Base-by-base conservation (phyloP, 495 filamentous ascomycete genomes). In the Friedmanniomyces endolithicus region DNA sequence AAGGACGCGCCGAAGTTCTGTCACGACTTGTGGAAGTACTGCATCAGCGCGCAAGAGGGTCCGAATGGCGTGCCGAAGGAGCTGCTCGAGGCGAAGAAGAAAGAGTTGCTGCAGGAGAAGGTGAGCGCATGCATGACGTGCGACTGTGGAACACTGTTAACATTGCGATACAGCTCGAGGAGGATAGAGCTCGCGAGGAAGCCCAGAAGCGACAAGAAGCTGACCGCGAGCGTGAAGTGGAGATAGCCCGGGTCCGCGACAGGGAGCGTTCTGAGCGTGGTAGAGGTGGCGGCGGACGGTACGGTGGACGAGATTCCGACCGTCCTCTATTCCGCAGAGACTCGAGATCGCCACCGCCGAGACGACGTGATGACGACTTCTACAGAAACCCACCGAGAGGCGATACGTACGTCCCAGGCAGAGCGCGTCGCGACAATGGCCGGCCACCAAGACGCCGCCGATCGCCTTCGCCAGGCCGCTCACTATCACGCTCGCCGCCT, bases 61-160 rank as follows among this genome's bases (percentile, higher is more conserved):
- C 79, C 85, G 1, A 85, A 90, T 67, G 90, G 90, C 44, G 87
- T 99, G 35, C 92, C 92, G 0, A 89, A 94, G 66, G 90, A 97
- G 69, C 73, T 98, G 31, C 67, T 98, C 7, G 94, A 97, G 65
- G 88, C 90, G 3, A 98, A 98, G 75, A 98, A 96, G 70, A 72
- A 85, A 20, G 92, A 97, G 65, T 73, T 98, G 35, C 84, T 90
- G 34, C 87, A 95, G 67, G 87, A 95, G 63, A 94, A 94, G 82
- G 92, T 92, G 68, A 22, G 60, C 25, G 20, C 45, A 25, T 11
- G 23, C 44, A 24, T 16, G 35, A 33, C 11, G 22, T 16, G 17
- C 16, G 14, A 25, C 16, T 16, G 23, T 9, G 25, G 58, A 50
- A 29, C 44, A 7, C 3, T 23, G 23, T 25, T 52, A 25, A 39